phyloP scores from a whole-genome alignment of 768 basidiomycete genomes.

The Xerocomus brunneocitrinus region DNA sequence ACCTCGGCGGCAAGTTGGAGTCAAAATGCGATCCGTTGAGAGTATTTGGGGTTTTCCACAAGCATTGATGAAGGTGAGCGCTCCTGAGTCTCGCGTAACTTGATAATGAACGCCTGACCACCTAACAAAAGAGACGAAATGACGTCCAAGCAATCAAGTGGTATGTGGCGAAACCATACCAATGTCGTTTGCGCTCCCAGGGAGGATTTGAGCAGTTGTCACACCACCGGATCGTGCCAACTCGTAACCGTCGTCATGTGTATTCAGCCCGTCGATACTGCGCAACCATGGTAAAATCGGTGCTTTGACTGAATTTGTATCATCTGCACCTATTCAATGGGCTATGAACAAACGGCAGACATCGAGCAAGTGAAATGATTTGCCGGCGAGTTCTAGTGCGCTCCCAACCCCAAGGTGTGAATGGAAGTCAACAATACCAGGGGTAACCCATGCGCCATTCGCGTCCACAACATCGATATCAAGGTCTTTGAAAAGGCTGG shows the following conservation, averaged over 20 bases:
- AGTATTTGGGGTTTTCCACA: slow-evolving; percentile 46
- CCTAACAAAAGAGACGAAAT: slow-evolving; percentile 21
- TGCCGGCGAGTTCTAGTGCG: neutral
- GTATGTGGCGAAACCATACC: slow-evolving; percentile 4
- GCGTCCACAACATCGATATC: slow-evolving; percentile 51
- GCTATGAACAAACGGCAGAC: neutral
- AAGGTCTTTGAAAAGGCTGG: slow-evolving; percentile 14
- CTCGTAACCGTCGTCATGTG: slow-evolving; percentile 39
- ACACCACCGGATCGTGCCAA: slow-evolving; percentile 43
- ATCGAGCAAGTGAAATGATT: neutral
- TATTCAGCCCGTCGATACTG: slow-evolving; percentile 43
- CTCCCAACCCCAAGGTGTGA: slow-evolving; percentile 43
- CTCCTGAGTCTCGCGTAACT: slow-evolving; percentile 44
- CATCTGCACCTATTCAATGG: slow-evolving; percentile 37
- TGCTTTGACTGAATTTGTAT: slow-evolving; percentile 52
- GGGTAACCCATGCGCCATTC: slow-evolving; percentile 72
- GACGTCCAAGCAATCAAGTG: too few relatives aligned
- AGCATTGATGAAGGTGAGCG: slow-evolving; percentile 45
- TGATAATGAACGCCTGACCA: slow-evolving; percentile 50
- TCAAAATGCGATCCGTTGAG: slow-evolving; percentile 27
- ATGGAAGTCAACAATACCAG: slow-evolving; percentile 57
- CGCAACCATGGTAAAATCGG: slow-evolving; percentile 64
- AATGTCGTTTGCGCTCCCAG: slow-evolving; percentile 38
- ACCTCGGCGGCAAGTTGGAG: slow-evolving; percentile 17
- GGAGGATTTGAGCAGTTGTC: slow-evolving; percentile 44